phyloP scores from a whole-genome alignment of 164 flowering plant species.

The Echeveria elegans region DNA sequence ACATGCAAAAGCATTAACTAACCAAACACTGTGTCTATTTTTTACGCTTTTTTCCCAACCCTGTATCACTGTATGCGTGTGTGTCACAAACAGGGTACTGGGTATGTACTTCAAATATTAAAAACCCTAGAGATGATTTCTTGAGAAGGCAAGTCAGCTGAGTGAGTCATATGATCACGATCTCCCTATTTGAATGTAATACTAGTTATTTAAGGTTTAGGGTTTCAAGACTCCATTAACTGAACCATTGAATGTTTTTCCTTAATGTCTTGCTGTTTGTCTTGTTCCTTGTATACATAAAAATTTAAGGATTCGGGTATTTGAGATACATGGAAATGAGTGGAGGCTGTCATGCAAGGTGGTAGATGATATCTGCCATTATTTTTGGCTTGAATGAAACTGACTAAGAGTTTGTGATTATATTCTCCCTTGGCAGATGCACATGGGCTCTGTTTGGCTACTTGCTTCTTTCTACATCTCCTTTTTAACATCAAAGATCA shows the following conservation, averaged over 20 bases:
- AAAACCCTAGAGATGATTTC: not conserved
- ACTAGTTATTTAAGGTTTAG: not conserved
- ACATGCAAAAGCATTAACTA: constrained; percentile 4
- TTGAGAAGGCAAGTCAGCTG: not conserved
- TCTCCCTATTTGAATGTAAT: not conserved
- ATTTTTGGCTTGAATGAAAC: not conserved
- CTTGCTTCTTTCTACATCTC: not conserved
- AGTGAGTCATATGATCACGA: not conserved
- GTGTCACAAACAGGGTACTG: not conserved
- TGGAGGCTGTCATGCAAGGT: constrained; percentile 5
- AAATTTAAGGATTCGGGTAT: not conserved
- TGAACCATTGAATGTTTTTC: not conserved
- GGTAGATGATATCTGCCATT: not conserved
- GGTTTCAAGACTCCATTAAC: constrained; percentile 1
- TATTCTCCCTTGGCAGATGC: not conserved
- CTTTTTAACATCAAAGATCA: not conserved
- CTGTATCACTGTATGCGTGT: no score
- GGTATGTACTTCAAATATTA: no score
- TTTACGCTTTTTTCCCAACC: not conserved
- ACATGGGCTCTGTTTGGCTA: not conserved
- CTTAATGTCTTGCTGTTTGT: constrained; percentile 1
- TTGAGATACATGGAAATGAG: not conserved
- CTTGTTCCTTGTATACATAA: not conserved
- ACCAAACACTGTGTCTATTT: not conserved
- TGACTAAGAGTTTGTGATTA: not conserved